A percentile compares a stretch with the other conserved stretches of the same genome.
Conservation (phyloP, 2,329 filamentous ascomycete species). For the Davidsoniella virescens region DNA sequence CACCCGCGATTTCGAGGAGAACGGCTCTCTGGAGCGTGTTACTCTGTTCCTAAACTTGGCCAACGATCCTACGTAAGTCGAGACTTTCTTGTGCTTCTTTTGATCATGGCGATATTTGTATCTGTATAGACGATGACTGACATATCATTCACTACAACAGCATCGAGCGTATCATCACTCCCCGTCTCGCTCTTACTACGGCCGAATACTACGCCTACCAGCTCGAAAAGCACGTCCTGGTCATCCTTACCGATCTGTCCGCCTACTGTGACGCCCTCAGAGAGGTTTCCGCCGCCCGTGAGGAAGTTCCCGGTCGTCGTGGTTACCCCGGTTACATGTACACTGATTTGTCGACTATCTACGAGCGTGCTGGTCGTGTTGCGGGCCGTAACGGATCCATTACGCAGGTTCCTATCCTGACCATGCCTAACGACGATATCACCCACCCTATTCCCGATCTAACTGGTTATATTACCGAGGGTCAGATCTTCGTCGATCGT, state of each 20-base stretch:
- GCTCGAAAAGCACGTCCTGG: slow-evolving; percentile 97
- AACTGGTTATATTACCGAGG: slow-evolving; percentile 98
- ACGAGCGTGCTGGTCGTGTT: slow-evolving; percentile 97
- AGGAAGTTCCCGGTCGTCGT: slow-evolving; percentile 97
- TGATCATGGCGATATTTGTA: too few species aligned
- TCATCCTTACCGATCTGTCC: slow-evolving; percentile 94
- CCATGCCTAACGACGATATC: slow-evolving; percentile 99
- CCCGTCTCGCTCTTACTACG: slow-evolving; percentile 91
- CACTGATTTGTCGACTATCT: slow-evolving; percentile 99
- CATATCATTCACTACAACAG: slow-evolving; percentile 26
- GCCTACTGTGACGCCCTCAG: slow-evolving; percentile 97
- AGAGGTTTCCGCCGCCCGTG: slow-evolving; percentile 92
- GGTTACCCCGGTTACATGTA: slow-evolving; percentile 99
- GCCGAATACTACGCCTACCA: slow-evolving; percentile 99
- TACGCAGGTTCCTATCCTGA: slow-evolving; percentile 95
- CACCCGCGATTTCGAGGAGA: slow-evolving; percentile 96
- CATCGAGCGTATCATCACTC: slow-evolving; percentile 99
- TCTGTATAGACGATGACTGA: too few species aligned
- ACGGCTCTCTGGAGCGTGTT: slow-evolving; percentile 92
- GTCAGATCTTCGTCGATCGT: slow-evolving; percentile 95
- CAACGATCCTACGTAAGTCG: slow-evolving; percentile 84
- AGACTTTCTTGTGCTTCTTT: background rate
- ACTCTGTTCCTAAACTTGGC: slow-evolving; percentile 98
- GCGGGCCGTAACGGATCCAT: slow-evolving; percentile 94
- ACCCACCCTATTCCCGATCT: slow-evolving; percentile 97